A percentile compares a stretch with the other conserved stretches of the same genome.
These are phyloP conservation scores for Serendipita sp. DNA, from an alignment of 768 basidiomycete genomes.

Conservation along the genomic window DNA sequence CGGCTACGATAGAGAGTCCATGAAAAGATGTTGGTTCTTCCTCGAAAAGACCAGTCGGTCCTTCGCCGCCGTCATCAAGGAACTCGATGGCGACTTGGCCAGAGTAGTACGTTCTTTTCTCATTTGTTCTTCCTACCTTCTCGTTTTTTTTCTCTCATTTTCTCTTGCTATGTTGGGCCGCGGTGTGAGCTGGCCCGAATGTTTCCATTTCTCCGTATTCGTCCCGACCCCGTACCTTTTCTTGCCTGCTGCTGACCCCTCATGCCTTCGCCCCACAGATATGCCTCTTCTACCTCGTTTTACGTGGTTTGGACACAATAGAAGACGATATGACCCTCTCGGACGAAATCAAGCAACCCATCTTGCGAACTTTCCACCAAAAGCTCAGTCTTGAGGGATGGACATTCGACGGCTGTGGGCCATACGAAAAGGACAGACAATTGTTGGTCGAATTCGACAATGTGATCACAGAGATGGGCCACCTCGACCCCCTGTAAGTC, in stretches of 20 bases:
- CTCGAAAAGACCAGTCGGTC: slow-evolving; percentile 78
- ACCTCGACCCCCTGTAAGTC: slow-evolving; percentile 41
- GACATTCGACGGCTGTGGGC: slow-evolving; percentile 68
- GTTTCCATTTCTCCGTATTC: not conserved
- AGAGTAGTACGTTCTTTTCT: slow-evolving; percentile 49
- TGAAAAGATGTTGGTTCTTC: slow-evolving; percentile 83
- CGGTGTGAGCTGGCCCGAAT: not conserved
- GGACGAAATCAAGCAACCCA: slow-evolving; percentile 67
- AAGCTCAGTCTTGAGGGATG: slow-evolving; percentile 71
- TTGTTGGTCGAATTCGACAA: slow-evolving; percentile 70
- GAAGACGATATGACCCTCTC: slow-evolving; percentile 97
- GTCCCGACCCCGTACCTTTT: slow-evolving; percentile 1
- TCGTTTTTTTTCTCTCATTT: not conserved
- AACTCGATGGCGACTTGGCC: slow-evolving; percentile 87
- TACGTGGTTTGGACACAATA: slow-evolving; percentile 89
- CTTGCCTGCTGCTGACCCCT: not conserved
- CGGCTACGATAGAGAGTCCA: slow-evolving; percentile 71
- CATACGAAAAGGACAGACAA: slow-evolving; percentile 74
- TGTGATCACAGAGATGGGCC: slow-evolving; percentile 65
- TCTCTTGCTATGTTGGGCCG: not conserved
- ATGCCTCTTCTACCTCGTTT: slow-evolving; percentile 85
- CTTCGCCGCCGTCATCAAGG: slow-evolving; percentile 88
- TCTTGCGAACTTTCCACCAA: slow-evolving; percentile 69
- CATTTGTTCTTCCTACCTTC: not conserved
- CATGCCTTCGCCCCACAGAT: slow-evolving; percentile 33